These are phyloP conservation scores for Musa schizocarpa DNA, from an alignment of 176 grass and related monocot species.

Conservation along the genomic window DNA sequence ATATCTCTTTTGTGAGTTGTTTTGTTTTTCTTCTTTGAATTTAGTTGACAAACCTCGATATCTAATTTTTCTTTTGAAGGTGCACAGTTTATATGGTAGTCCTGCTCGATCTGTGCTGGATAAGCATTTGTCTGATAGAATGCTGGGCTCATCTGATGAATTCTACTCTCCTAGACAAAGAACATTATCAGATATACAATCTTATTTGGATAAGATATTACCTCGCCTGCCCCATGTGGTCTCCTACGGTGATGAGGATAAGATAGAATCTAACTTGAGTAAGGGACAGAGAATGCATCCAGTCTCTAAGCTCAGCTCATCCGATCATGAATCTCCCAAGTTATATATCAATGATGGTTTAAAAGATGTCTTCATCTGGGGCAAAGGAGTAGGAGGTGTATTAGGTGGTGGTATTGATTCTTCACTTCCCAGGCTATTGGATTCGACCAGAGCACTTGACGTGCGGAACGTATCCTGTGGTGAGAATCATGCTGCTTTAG, in stretches of 20 bases:
- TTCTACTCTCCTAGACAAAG: constrained; percentile 62
- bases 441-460: constrained; percentile 49
- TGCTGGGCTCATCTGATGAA: constrained; percentile 54
- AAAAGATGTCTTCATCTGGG: constrained; percentile 92
- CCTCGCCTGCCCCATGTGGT: constrained; percentile 43
- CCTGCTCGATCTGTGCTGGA: constrained; percentile 51
- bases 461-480: constrained; percentile 65
- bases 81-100: constrained; percentile 75
- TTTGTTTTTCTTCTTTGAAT: constrained; percentile 16
- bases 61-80: constrained; percentile 41
- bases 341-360: constrained; percentile 37
- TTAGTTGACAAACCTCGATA: constrained; percentile 11
- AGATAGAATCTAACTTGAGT: constrained; percentile 16
- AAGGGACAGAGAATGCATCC: constrained; percentile 35
- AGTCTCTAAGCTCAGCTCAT: constrained; percentile 44
- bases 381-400: constrained; percentile 41
- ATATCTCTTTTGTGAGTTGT: neutral
- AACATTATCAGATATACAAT: constrained; percentile 61
- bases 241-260: constrained; percentile 38
- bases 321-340: constrained; percentile 34
- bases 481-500: constrained; percentile 67
- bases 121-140: constrained; percentile 33
- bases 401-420: constrained; percentile 29
- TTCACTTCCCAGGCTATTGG: constrained; percentile 72
- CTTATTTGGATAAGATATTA: constrained; percentile 60